Percentiles rank a stretch among this genome's conserved stretches.
Evolutionary conservation across 106 monocot species (phyloP).

Genomic region (Dendrobium huoshanense): DNA sequence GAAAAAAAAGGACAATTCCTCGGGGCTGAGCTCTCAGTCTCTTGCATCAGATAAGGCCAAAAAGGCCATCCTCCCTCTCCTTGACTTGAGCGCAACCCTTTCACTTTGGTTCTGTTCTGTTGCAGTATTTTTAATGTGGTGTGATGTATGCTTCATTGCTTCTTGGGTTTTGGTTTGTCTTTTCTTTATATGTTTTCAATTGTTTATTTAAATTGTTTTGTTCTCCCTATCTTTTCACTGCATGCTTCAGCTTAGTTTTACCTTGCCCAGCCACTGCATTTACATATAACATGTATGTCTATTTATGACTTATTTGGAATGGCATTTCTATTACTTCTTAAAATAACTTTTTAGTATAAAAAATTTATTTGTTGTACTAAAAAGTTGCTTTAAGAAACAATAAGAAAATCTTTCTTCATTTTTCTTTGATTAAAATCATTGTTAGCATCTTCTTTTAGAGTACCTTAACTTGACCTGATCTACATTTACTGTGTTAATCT

Average conservation of each 20-base stretch:
- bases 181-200: neutral
- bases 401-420: too few species aligned
- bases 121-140: neutral
- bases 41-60: conserved; percentile 1
- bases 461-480: too few species aligned
- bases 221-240: neutral
- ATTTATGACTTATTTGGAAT: neutral
- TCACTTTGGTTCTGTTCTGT: neutral
- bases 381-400: too few species aligned
- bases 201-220: neutral
- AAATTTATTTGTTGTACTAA: too few species aligned
- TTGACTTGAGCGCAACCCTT: neutral
- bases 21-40: neutral
- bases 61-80: neutral
- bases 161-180: conserved; percentile 8
- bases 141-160: neutral
- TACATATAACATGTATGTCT: neutral
- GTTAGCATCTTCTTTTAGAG: too few species aligned
- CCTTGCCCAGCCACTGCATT: too few species aligned
- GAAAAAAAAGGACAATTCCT: too few species aligned
- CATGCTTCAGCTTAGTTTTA: neutral
- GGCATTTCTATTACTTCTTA: too few species aligned
- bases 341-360: too few species aligned
- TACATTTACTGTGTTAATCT: too few species aligned
- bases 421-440: neutral